Base-by-base conservation (phyloP, 192 early-diverging fungal species). In the Chytriomyces confervae region DNA sequence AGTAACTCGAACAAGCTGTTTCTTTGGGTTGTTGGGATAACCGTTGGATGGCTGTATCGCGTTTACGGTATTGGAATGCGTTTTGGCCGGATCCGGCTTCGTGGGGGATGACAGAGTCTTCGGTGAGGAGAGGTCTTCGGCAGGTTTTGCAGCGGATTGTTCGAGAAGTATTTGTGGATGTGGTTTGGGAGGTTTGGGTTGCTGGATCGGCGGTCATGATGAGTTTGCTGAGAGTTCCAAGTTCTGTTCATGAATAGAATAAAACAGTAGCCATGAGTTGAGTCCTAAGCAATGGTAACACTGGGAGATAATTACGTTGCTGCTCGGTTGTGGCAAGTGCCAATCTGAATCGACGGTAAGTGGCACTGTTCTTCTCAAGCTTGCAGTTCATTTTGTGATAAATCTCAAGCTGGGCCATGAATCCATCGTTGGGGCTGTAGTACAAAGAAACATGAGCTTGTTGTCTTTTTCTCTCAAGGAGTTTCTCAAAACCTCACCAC, bases 41-140 rank as follows among this genome's bases (percentile, higher is more conserved):
- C 53, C 20, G 53, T 20, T n/a, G 13, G n/a, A 63, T 63, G 1
- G 75, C 75, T 10, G 23, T 53, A 43, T 65, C 65, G 16, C 75
- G 75, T 67, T 76, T 76, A 20, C 65, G 75, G 50, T 67, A 76
- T 50, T 53, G 48, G 75, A 76, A 76, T 23, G 64, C 62, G 57
- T 8, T 53, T 53, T 76, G 75, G 11, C 65, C 75, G 29, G 27
- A 13, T 9, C 75, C 75, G 20, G 8, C 7, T 65, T 76, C 75
- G 64, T 76, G 75, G 10, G 64, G 43, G 50, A 76, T 66, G 27
- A 76, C 45, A 24, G 60, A 29, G 36, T 61, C 57, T 47, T 44
- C 20, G 8, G 60, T 11, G 23, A 74, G 72, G 7, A 74, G 72
- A 5, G 20, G 8, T 7, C 72, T 53, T 9, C 72, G 72, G 18